Conservation (phyloP, 2,329 filamentous ascomycete species). For the Aspergillus alliaceus region DNA sequence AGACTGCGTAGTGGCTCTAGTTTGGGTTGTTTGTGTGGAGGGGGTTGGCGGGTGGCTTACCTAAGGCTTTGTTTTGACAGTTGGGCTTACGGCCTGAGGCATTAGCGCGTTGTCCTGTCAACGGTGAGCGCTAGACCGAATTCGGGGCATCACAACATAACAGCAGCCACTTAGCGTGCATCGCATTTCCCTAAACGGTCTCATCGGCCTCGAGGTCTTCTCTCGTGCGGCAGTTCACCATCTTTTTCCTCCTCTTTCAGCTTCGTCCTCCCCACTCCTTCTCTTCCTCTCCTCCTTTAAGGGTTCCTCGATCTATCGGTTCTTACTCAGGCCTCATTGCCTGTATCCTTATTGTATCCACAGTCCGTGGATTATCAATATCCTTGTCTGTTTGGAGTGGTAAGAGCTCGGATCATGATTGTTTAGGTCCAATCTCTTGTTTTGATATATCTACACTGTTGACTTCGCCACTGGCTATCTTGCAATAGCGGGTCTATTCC, state of each 20-base stretch:
- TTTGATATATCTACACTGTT: constrained; percentile 9
- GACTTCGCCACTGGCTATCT: constrained; percentile 12
- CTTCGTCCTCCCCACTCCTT: constrained; percentile 12
- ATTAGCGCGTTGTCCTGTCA: constrained; percentile 40
- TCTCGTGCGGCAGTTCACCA: constrained; percentile 19
- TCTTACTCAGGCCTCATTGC: constrained; percentile 1
- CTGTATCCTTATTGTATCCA: constrained; percentile 26
- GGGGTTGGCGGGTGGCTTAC: constrained; percentile 2
- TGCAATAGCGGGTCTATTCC: constrained; percentile 9
- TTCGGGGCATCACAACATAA: constrained; percentile 39
- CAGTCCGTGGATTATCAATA: constrained; percentile 10
- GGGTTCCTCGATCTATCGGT: neutral
- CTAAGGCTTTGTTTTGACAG: constrained; percentile 13
- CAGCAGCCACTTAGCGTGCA: constrained; percentile 35
- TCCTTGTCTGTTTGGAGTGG: constrained; percentile 10
- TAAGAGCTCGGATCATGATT: constrained; percentile 27
- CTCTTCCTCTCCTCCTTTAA: neutral
- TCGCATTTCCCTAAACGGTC: constrained; percentile 34
- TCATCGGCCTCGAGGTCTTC: constrained; percentile 27
- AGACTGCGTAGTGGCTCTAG: no score
- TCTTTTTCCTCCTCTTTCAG: constrained; percentile 11
- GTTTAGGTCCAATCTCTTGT: constrained; percentile 21
- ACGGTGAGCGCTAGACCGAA: constrained; percentile 34
- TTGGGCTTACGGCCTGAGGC: constrained; percentile 28
- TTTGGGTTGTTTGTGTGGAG: constrained; percentile 8